Evolutionary conservation across 192 early-diverging fungal species (phyloP).

Genomic region (Spinellus fusiger): DNA sequence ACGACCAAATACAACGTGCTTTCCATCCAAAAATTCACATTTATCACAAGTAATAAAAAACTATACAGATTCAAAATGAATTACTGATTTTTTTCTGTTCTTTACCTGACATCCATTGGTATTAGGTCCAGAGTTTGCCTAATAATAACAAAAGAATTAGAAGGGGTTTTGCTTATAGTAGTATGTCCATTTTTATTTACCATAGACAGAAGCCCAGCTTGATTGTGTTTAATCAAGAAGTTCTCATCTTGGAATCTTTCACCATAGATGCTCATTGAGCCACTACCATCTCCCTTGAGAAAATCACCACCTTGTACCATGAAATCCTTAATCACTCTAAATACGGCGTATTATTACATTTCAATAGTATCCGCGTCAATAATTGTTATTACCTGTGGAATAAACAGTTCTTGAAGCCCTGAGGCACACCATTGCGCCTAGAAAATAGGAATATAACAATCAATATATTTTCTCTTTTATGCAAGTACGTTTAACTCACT

Average conservation of each 20-base stretch:
- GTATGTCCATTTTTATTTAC: constrained; percentile 35
- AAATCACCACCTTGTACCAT: constrained; percentile 95
- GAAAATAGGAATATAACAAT: constrained; percentile 7
- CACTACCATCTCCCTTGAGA: constrained; percentile 86
- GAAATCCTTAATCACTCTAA: constrained; percentile 82
- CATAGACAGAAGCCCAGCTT: constrained; percentile 83
- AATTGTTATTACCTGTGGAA: constrained; percentile 61
- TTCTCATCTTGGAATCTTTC: constrained; percentile 77
- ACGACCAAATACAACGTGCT: constrained; percentile 86
- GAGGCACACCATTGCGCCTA: constrained; percentile 70
- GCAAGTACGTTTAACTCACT: constrained; percentile 21
- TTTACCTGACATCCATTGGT: constrained; percentile 81
- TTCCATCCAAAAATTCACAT: constrained; percentile 81
- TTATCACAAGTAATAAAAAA: constrained; percentile 91
- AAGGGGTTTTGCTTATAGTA: neutral
- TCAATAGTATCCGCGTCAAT: neutral
- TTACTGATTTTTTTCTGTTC: neutral
- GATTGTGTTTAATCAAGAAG: constrained; percentile 80
- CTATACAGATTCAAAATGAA: constrained; percentile 22
- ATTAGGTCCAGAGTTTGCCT: constrained; percentile 81
- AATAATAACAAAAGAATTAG: neutral
- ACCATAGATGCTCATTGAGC: constrained; percentile 82
- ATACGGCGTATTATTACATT: neutral
- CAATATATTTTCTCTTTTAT: constrained; percentile 3
- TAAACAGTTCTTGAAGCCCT: constrained; percentile 77